Conservation (phyloP, 2,329 filamentous ascomycete species). For the Aspergillus phoenicis region DNA sequence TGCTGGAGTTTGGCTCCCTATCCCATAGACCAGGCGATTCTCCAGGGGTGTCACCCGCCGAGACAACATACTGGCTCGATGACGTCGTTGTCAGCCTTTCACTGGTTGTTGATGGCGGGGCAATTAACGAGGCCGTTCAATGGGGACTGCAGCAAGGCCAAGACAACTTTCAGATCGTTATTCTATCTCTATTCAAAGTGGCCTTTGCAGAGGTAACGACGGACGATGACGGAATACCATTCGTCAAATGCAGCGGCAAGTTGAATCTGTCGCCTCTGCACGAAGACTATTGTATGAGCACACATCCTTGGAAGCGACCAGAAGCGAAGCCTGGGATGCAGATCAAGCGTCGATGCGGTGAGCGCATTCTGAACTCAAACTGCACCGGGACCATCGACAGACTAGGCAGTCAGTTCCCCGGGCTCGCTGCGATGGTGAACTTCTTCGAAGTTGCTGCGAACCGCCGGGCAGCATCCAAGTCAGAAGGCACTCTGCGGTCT, state of each 20-base stretch:
- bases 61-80: conserved; percentile 14
- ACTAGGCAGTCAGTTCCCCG: conserved; percentile 9
- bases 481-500: conserved; percentile 3
- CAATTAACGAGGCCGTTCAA: conserved; percentile 7
- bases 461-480: conserved; percentile 11
- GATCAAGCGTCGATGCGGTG: neutral
- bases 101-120: conserved; percentile 12
- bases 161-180: conserved; percentile 11
- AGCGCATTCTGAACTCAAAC: conserved; percentile 1
- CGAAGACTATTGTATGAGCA: conserved; percentile 8
- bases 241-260: neutral
- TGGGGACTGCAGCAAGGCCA: conserved; percentile 9
- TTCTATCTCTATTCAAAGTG: conserved; percentile 9
- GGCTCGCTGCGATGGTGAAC: conserved; percentile 14
- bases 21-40: conserved; percentile 12
- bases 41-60: conserved; percentile 12
- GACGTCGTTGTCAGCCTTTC: conserved; percentile 13
- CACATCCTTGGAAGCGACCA: conserved; percentile 12
- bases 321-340: conserved; percentile 12
- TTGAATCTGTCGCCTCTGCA: conserved; percentile 6
- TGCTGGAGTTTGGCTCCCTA: conserved; percentile 12
- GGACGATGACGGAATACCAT: neutral
- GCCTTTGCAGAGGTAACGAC: conserved; percentile 7
- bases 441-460: conserved; percentile 13
- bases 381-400: conserved; percentile 8